These are phyloP conservation scores for Candida tallmaniae DNA, from an alignment of 805 yeast species.

Conservation along the genomic window DNA sequence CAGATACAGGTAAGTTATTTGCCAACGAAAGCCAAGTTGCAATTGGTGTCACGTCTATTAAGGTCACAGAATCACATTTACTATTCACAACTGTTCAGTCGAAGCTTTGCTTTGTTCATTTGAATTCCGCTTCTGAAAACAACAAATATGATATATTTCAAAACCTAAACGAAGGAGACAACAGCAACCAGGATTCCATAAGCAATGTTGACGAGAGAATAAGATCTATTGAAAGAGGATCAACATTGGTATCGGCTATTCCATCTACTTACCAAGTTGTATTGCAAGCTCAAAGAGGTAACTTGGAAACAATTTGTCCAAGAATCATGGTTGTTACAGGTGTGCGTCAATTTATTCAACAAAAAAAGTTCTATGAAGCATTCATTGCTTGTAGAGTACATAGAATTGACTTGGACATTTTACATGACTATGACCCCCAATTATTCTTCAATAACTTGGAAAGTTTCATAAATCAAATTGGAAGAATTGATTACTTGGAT, in stretches of 20 bases:
- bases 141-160: constrained; percentile 33
- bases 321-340: constrained; percentile 85
- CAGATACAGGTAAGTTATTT: constrained; percentile 70
- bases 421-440: constrained; percentile 82
- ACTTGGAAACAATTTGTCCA: constrained; percentile 89
- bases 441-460: constrained; percentile 62
- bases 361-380: constrained; percentile 61
- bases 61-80: constrained; percentile 65
- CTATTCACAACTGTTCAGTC: constrained; percentile 87
- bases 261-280: constrained; percentile 81
- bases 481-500: constrained; percentile 72
- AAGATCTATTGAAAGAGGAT: constrained; percentile 88
- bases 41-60: constrained; percentile 77
- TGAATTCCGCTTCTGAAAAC: constrained; percentile 36
- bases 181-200: constrained; percentile 2
- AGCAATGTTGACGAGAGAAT: constrained; percentile 66
- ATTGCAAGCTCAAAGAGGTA: constrained; percentile 94
- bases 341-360: constrained; percentile 65
- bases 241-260: constrained; percentile 72
- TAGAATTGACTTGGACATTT: constrained; percentile 83
- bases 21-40: constrained; percentile 57
- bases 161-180: constrained; percentile 18
- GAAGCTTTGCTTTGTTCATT: constrained; percentile 74
- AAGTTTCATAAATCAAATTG: constrained; percentile 64
- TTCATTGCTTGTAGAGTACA: constrained; percentile 83